Evolutionary conservation across 192 early-diverging fungal species (phyloP).

Genomic region (Diversispora epigaea): DNA sequence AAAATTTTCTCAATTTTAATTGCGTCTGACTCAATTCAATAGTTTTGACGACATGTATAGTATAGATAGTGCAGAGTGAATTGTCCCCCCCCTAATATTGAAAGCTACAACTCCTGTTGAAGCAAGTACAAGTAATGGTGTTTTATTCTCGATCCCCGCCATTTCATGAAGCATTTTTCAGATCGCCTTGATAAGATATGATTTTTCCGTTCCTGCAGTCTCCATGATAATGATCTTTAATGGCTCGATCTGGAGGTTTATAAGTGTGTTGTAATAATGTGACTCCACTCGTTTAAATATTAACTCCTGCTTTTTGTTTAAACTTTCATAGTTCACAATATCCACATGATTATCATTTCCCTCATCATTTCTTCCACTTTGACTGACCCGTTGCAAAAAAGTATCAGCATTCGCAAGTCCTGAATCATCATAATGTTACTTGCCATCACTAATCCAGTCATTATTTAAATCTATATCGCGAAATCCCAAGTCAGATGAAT

Average conservation of each 20-base stretch:
- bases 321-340: neutral
- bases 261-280: too few species aligned
- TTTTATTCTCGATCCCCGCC: neutral
- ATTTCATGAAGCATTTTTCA: too few species aligned
- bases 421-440: too few species aligned
- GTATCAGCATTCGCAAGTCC: neutral
- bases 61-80: neutral
- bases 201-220: too few species aligned
- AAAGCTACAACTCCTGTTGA: slow-evolving; percentile 1
- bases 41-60: too few species aligned
- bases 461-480: neutral
- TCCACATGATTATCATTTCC: neutral
- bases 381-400: neutral
- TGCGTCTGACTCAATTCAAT: too few species aligned
- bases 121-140: neutral
- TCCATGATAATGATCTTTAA: too few species aligned
- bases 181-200: too few species aligned
- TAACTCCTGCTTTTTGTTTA: neutral
- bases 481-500: neutral
- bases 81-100: neutral
- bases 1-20: too few species aligned
- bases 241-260: too few species aligned
- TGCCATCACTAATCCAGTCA: neutral
- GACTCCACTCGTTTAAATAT: neutral
- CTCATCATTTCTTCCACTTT: neutral